Base-by-base conservation (phyloP, 1,284 basidiomycete species). In the Earliella scabrosa region DNA sequence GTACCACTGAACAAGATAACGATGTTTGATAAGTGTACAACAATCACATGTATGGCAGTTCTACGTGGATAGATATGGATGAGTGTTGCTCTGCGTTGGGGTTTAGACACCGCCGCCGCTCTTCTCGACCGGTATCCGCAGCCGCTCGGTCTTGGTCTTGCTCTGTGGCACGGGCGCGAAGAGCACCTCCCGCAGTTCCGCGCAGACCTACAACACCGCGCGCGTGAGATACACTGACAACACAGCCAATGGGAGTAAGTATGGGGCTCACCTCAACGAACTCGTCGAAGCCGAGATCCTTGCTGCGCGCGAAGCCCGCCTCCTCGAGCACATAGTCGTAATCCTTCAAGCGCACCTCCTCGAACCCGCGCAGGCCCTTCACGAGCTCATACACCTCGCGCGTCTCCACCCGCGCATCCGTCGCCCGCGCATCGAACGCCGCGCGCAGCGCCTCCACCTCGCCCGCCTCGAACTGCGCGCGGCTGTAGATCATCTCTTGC, bases 111-210 rank as follows among this genome's bases (percentile, higher is more conserved):
- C 92, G 45, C 92, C 92, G 54, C 92, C 92, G 58, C 87, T 90
- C 79, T 90, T 88, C 76, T 94, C 92, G 16, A 95, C 92, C 2
- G 92, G 92, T 56, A 93, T 94, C 59, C 81, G 79, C 58, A 74
- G 73, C 55, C 87, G 77, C 63, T 83, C 72, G 23, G 70, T 71
- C 60, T 77, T 78, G 41, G 61, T 69, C 36, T 66, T 61, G 53
- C 68, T 68, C 29, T 63, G 63, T 21, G 68, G 74, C 51, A 71
- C 75, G 69, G 78, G 87, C 48, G 79, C 76, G 67, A 86, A 85
- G 53, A 82, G 82, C 18, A 94, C 81, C 64, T 95, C 92, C 71
- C 93, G 93, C 60, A 95, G 75, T 47, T 85, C 88, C 2, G 88
- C 91, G 56, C 90, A 94, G 46, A 94, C 85, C 86, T 93, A 64